These are phyloP conservation scores for Oryza glumipatula DNA, from an alignment of 176 grass and related monocot genomes.

Conservation along the genomic window DNA sequence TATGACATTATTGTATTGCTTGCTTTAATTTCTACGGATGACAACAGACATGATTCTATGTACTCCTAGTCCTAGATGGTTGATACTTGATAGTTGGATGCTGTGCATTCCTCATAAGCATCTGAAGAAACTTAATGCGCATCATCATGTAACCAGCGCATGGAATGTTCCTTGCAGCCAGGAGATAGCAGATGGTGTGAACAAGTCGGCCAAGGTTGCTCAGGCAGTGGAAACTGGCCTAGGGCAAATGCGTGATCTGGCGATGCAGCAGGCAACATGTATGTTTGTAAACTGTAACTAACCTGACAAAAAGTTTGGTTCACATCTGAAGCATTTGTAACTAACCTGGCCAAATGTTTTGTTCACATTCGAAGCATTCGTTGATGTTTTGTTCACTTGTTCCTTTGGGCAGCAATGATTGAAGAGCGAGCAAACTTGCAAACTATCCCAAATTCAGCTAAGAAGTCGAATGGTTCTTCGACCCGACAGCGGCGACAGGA, in stretches of 20 bases:
- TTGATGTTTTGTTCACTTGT: neutral
- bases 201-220: constrained; percentile 72
- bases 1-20: constrained; percentile 19
- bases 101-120: neutral
- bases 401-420: constrained; percentile 54
- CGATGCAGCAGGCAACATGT: constrained; percentile 64
- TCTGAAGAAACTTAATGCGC: neutral
- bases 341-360: neutral
- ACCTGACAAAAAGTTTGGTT: neutral
- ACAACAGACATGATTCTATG: neutral
- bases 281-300: constrained; percentile 28
- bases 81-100: neutral
- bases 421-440: constrained; percentile 64
- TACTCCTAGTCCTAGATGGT: neutral
- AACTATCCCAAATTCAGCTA: constrained; percentile 46
- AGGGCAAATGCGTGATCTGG: constrained; percentile 63
- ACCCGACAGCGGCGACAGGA: neutral
- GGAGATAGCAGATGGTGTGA: constrained; percentile 65
- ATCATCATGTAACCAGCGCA: neutral
- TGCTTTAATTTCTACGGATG: neutral
- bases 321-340: neutral
- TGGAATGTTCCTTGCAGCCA: constrained; percentile 58
- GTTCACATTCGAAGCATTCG: neutral
- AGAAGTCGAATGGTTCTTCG: constrained; percentile 47
- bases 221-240: constrained; percentile 65